Base-by-base conservation (phyloP, 768 basidiomycete species). In the Boletus vinaceobasis region DNA sequence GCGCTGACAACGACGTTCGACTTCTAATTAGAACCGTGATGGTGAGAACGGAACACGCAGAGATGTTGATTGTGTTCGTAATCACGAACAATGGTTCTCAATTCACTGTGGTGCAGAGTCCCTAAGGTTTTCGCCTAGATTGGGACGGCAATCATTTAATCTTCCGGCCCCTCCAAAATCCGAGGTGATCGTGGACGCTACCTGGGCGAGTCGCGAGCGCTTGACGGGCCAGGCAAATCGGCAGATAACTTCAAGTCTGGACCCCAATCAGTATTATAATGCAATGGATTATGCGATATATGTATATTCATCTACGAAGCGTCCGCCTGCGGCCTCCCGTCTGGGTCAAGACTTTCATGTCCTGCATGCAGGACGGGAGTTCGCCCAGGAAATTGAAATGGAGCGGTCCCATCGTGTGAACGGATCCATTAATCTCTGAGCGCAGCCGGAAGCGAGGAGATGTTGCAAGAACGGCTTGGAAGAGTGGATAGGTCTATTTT, bases 221-320 rank as follows among this genome's bases (percentile, higher is more conserved):
- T 27, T 43, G 52, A 7, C 36, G 46, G 43, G 5, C 35, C 17
- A 29, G 10, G 32, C 44, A 43, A 5, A 43, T 44, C 29, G 19
- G 36, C 32, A 32, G 37, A 40, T 13, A 14, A 33, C 40, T 43
- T 37, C 17, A 19, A 44, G 43, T 38, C 38, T 40, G 15, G 44
- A 33, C 53, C 57, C 23, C 17, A 36, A 39, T 29, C 36, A 40
- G 48, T 47, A 31, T 52, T 67, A 65, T 53, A 50, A 56, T 61
- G 54, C 50, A 50, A 57, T 65, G 56, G 44, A 69, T 64, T 69
- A 69, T 58, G 63, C 45, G 64, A 60, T 64, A 50, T 68, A 70
- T 23, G 63, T 65, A 60, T 58, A 57, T 45, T 56, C 46, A 49
- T 59, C 55, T 64, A 61, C 48, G 53, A 52, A 54, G 48, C 46